Conservation (phyloP, 768 basidiomycete species). For the Mycena venus region DNA sequence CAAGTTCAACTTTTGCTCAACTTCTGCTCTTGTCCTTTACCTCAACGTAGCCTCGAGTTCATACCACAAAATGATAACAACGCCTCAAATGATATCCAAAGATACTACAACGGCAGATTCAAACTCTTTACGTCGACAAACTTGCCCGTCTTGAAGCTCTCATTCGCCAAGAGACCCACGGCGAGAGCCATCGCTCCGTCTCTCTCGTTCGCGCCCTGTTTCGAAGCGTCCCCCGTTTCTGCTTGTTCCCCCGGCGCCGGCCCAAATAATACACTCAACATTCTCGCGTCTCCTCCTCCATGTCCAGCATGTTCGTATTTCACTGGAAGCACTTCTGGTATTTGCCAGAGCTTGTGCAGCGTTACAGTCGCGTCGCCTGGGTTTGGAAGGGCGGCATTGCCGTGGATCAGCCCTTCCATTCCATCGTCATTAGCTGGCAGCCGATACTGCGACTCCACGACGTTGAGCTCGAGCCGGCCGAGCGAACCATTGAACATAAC, state of each 20-base stretch:
- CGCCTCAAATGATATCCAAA: no score
- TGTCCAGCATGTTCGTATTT: slow-evolving; percentile 57
- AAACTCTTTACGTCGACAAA: slow-evolving; percentile 53
- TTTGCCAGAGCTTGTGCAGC: slow-evolving; percentile 60
- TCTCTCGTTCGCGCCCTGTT: slow-evolving; percentile 60
- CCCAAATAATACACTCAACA: slow-evolving; percentile 63
- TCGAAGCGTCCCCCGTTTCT: slow-evolving; percentile 58
- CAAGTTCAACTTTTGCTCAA: no score
- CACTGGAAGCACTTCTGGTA: slow-evolving; percentile 56
- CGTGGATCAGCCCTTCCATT: slow-evolving; percentile 51
- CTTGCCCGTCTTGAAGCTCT: slow-evolving; percentile 61
- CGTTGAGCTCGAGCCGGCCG: slow-evolving; percentile 64
- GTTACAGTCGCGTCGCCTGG: slow-evolving; percentile 58
- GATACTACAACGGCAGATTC: slow-evolving; percentile 41
- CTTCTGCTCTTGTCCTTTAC: no score
- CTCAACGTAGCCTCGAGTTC: no score
- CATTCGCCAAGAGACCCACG: slow-evolving; percentile 62
- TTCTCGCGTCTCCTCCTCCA: slow-evolving; percentile 62
- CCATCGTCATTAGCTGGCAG: slow-evolving; percentile 43
- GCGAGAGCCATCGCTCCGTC: slow-evolving; percentile 63
- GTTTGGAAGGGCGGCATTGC: slow-evolving; percentile 54
- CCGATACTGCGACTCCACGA: slow-evolving; percentile 59
- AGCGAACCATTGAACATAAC: slow-evolving; percentile 68
- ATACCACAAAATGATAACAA: no score
- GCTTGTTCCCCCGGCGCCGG: slow-evolving; percentile 56